Conservation (phyloP, 2,329 filamentous ascomycete species). For the Geosmithia putterillii region DNA sequence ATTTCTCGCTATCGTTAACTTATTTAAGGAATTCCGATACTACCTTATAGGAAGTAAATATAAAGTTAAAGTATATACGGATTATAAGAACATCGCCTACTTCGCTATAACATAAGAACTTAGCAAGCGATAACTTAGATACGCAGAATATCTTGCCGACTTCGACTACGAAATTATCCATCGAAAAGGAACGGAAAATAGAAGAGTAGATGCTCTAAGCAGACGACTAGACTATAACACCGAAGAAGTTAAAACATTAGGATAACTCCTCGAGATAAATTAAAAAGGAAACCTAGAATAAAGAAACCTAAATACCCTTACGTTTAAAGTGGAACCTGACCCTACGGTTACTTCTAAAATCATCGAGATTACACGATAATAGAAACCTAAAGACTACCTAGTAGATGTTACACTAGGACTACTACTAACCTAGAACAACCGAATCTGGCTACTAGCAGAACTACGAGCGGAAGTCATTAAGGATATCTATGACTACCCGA, state of each 20-base stretch:
- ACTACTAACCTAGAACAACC: background rate
- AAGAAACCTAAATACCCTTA: background rate
- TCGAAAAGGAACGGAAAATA: conserved; percentile 6
- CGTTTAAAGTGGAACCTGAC: background rate
- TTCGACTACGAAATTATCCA: conserved; percentile 8
- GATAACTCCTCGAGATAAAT: conserved; percentile 5
- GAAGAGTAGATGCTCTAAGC: conserved; percentile 3
- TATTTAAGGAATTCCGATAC: conserved; percentile 2
- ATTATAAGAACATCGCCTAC: conserved; percentile 11
- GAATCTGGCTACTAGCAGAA: conserved; percentile 2
- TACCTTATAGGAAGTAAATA: background rate
- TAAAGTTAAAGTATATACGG: conserved; percentile 1
- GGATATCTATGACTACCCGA: conserved; percentile 2
- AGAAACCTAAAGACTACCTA: background rate
- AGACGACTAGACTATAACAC: conserved; percentile 3
- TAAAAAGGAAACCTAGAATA: background rate
- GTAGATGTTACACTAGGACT: background rate
- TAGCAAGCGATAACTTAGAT: conserved; percentile 6
- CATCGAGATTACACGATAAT: background rate
- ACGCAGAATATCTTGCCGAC: conserved; percentile 6
- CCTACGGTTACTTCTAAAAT: background rate
- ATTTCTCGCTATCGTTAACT: conserved; percentile 3
- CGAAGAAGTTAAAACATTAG: conserved; percentile 2
- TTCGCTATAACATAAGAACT: conserved; percentile 8
- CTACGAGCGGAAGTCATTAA: conserved; percentile 3